phyloP scores from a whole-genome alignment of 2,329 filamentous ascomycete genomes.

The Byssothecium circinans region DNA sequence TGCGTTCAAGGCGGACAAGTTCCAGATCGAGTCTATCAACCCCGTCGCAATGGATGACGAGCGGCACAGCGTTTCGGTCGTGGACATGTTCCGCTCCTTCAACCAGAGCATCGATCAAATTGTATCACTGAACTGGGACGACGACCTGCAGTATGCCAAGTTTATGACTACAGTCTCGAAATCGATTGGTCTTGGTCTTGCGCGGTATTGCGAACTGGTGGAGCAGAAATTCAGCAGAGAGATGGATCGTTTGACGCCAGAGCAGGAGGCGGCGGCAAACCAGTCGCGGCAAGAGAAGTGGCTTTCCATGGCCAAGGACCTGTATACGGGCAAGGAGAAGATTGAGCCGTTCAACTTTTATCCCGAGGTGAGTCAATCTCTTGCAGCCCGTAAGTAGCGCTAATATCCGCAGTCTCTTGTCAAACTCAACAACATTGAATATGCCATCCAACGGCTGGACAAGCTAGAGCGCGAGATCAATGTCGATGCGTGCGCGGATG shows the following conservation, averaged over 20 bases:
- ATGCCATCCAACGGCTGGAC: slow-evolving; percentile 88
- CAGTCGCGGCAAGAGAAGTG: slow-evolving; percentile 90
- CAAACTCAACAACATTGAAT: slow-evolving; percentile 97
- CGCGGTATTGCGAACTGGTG: slow-evolving; percentile 86
- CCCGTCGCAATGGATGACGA: slow-evolving; percentile 73
- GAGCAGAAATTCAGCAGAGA: slow-evolving; percentile 84
- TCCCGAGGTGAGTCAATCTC: slow-evolving; percentile 66
- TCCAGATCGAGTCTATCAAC: slow-evolving; percentile 70
- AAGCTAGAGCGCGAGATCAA: slow-evolving; percentile 87
- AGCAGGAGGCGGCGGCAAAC: slow-evolving; percentile 76
- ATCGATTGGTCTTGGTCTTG: slow-evolving; percentile 78
- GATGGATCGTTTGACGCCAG: slow-evolving; percentile 88
- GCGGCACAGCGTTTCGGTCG: slow-evolving; percentile 87
- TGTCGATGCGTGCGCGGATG: slow-evolving; percentile 83
- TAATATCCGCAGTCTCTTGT: slow-evolving; percentile 73
- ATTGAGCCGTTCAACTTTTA: slow-evolving; percentile 97
- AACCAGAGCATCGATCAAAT: slow-evolving; percentile 89
- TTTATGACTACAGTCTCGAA: slow-evolving; percentile 96
- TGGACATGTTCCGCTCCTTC: slow-evolving; percentile 92
- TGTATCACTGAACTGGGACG: slow-evolving; percentile 83
- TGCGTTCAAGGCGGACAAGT: slow-evolving; percentile 87
- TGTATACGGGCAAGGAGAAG: slow-evolving; percentile 88
- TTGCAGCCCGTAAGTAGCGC: not conserved
- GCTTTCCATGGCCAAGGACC: slow-evolving; percentile 90
- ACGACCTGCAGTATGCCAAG: slow-evolving; percentile 89